These are phyloP conservation scores for Musa schizocarpa DNA, from an alignment of 176 grass and related monocot genomes.

Conservation along the genomic window DNA sequence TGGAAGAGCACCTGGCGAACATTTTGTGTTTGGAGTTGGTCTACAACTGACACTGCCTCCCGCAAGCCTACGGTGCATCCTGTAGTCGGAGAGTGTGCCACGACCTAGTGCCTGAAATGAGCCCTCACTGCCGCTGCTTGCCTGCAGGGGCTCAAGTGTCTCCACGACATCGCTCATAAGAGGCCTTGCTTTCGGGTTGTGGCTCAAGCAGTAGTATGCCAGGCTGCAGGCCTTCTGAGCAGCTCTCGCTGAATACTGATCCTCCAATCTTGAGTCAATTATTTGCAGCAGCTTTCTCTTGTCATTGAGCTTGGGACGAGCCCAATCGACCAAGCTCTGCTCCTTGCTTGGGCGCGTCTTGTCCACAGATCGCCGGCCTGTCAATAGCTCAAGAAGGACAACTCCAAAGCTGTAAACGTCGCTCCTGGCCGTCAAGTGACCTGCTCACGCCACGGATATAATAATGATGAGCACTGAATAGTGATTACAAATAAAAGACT, in stretches of 20 bases:
- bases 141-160: conserved; percentile 75
- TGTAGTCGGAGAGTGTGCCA: conserved; percentile 40
- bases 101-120: conserved; percentile 21
- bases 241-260: conserved; percentile 57
- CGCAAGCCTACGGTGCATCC: conserved; percentile 35
- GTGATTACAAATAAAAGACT: neutral
- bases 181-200: conserved; percentile 87
- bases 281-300: conserved; percentile 88
- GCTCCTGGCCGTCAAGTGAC: conserved; percentile 90
- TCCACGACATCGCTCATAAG: conserved; percentile 93
- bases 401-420: conserved; percentile 95
- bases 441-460: conserved; percentile 22
- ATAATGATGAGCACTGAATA: neutral
- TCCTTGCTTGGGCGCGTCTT: conserved; percentile 87
- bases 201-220: conserved; percentile 90
- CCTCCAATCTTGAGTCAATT: conserved; percentile 62
- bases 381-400: conserved; percentile 85
- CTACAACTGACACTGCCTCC: conserved; percentile 56
- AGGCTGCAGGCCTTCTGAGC: conserved; percentile 94
- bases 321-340: conserved; percentile 91
- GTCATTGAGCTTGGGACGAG: conserved; percentile 76
- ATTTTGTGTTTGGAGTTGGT: conserved; percentile 62
- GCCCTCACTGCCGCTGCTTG: conserved; percentile 30
- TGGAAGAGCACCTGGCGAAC: conserved; percentile 47
- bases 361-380: conserved; percentile 80